Evolutionary conservation across 805 yeast species (phyloP).

Genomic region (Vanderwaltozyma yarrowii): DNA sequence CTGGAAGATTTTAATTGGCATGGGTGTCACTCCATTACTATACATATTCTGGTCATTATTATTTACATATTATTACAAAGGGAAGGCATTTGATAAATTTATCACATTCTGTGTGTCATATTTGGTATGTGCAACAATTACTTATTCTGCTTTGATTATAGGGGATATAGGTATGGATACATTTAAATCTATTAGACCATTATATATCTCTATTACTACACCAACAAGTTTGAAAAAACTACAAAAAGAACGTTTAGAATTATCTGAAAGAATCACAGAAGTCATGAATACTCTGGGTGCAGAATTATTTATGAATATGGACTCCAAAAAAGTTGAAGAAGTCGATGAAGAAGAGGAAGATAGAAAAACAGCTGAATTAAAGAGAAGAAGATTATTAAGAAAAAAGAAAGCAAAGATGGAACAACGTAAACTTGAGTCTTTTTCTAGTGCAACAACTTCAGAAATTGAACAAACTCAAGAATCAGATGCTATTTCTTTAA

Average conservation of each 20-base stretch:
- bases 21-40: constrained; percentile 81
- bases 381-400: constrained; percentile 28
- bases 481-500: constrained; percentile 38
- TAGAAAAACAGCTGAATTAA: constrained; percentile 29
- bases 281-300: constrained; percentile 77
- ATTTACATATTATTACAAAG: constrained; percentile 33
- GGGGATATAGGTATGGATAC: constrained; percentile 94
- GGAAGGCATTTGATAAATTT: constrained; percentile 24
- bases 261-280: constrained; percentile 68
- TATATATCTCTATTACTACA: constrained; percentile 53
- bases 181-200: constrained; percentile 71
- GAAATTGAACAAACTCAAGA: constrained; percentile 21
- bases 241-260: constrained; percentile 47
- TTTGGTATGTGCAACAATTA: constrained; percentile 56
- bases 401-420: constrained; percentile 12
- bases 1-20: constrained; percentile 86
- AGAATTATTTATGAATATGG: constrained; percentile 77
- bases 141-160: constrained; percentile 81
- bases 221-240: constrained; percentile 49
- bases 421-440: not conserved
- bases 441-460: not conserved
- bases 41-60: constrained; percentile 70
- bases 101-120: constrained; percentile 44
- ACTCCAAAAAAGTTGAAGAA: constrained; percentile 28
- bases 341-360: constrained; percentile 23